These are phyloP conservation scores for Triadica sebifera DNA, from an alignment of 345 rosid genomes.

Conservation along the genomic window DNA sequence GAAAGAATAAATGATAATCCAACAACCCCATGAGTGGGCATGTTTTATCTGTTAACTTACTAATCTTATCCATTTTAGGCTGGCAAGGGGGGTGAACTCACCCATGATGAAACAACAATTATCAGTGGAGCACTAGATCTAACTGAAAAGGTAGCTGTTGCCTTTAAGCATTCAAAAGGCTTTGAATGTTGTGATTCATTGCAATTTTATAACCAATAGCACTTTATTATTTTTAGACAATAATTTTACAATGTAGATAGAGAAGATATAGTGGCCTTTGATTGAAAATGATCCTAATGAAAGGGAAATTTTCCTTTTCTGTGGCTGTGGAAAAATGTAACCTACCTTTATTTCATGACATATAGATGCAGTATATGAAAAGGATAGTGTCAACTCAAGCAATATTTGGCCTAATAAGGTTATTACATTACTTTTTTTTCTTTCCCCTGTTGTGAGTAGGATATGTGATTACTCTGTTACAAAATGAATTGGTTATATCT, in stretches of 20 bases:
- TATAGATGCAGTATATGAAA: neutral
- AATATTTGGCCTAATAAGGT: neutral
- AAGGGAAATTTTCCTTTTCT: neutral
- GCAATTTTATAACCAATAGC: neutral
- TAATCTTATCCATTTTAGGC: slow-evolving; percentile 23
- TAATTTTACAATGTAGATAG: neutral
- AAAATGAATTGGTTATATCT: slow-evolving; percentile 5
- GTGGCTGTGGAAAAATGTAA: neutral
- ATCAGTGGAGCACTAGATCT: slow-evolving; percentile 35
- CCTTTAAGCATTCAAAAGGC: neutral
- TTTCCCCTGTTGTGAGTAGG: neutral
- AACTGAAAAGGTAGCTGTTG: slow-evolving; percentile 30
- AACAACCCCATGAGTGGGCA: neutral
- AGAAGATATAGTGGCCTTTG: neutral
- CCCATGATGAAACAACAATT: slow-evolving; percentile 33
- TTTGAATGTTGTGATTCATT: neutral
- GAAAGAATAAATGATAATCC: neutral
- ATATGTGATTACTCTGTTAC: neutral
- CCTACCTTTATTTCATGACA: neutral
- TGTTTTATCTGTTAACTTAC: neutral
- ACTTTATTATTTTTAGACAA: neutral
- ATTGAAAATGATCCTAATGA: slow-evolving; percentile 3
- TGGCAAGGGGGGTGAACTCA: slow-evolving; percentile 35
- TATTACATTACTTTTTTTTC: neutral
- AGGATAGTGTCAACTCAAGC: neutral